Evolutionary conservation across 2,329 filamentous ascomycete genomes (phyloP).

Genomic region (Aspergillus neotritici): DNA sequence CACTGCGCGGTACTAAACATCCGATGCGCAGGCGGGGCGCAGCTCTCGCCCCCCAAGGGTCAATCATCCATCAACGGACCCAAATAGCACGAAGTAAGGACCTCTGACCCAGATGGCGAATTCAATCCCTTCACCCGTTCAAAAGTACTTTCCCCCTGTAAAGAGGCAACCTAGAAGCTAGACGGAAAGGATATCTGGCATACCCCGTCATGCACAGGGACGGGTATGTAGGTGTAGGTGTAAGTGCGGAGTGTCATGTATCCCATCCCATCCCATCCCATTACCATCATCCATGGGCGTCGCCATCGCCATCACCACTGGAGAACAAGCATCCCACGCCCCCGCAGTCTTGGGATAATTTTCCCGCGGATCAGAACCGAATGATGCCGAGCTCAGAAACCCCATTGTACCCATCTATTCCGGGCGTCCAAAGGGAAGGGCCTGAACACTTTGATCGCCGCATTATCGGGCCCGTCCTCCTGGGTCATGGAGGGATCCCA

Average conservation of each 20-base stretch:
- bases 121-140: not conserved
- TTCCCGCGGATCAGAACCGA: slow-evolving; percentile 3
- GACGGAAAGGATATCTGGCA: not conserved
- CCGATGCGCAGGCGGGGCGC: slow-evolving; percentile 14
- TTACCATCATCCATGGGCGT: too few relatives aligned
- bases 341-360: too few relatives aligned
- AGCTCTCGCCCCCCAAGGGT: slow-evolving; percentile 7
- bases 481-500: slow-evolving; percentile 18
- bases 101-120: slow-evolving; percentile 3
- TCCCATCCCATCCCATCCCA: not conserved
- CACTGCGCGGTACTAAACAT: slow-evolving; percentile 15
- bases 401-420: not conserved
- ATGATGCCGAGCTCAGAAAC: slow-evolving; percentile 7
- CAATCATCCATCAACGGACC: slow-evolving; percentile 17
- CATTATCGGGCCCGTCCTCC: slow-evolving; percentile 11
- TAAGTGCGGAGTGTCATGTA: not conserved
- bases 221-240: not conserved
- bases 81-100: slow-evolving; percentile 33
- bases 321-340: too few relatives aligned
- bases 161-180: slow-evolving; percentile 16
- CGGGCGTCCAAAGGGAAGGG: too few relatives aligned
- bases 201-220: too few relatives aligned
- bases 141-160: slow-evolving; percentile 15
- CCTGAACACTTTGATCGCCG: slow-evolving; percentile 10
- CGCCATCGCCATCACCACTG: not conserved